These are phyloP conservation scores for Pythium folliculosum DNA, from an alignment of 352 stramenopile species.

Conservation along the genomic window DNA sequence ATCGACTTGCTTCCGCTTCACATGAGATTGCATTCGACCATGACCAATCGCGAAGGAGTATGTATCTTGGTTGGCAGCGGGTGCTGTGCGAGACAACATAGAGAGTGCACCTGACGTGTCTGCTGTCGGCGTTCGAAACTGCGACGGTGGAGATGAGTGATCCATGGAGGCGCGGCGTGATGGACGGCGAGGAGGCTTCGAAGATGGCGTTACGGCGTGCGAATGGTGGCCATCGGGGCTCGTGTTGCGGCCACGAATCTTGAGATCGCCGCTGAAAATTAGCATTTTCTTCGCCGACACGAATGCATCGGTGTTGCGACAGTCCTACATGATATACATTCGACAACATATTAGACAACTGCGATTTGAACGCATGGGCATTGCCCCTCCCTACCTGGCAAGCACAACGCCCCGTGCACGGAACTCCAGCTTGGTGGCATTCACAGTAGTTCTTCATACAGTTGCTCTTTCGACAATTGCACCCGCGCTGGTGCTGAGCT, in stretches of 20 bases:
- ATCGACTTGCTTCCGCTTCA: constrained; percentile 26
- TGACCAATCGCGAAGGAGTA: constrained; percentile 3
- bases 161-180: constrained; percentile 33
- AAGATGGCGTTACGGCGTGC: constrained; percentile 10
- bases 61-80: constrained; percentile 23
- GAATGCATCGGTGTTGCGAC: constrained; percentile 69
- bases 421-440: constrained; percentile 91
- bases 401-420: constrained; percentile 81
- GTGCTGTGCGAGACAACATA: constrained; percentile 57
- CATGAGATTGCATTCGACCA: constrained; percentile 1
- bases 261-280: constrained; percentile 39
- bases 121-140: constrained; percentile 15
- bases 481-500: constrained; percentile 90
- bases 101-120: constrained; percentile 40
- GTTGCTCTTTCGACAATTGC: constrained; percentile 94
- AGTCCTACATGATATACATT: constrained; percentile 22
- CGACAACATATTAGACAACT: not conserved
- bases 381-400: constrained; percentile 46
- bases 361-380: not conserved
- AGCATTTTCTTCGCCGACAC: constrained; percentile 74
- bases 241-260: constrained; percentile 2
- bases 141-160: constrained; percentile 8
- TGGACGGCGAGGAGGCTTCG: constrained; percentile 27
- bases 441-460: constrained; percentile 99
- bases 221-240: constrained; percentile 19